Base-by-base conservation (phyloP, 2,329 filamentous ascomycete species). In the Pyrenophora seminiperda region DNA sequence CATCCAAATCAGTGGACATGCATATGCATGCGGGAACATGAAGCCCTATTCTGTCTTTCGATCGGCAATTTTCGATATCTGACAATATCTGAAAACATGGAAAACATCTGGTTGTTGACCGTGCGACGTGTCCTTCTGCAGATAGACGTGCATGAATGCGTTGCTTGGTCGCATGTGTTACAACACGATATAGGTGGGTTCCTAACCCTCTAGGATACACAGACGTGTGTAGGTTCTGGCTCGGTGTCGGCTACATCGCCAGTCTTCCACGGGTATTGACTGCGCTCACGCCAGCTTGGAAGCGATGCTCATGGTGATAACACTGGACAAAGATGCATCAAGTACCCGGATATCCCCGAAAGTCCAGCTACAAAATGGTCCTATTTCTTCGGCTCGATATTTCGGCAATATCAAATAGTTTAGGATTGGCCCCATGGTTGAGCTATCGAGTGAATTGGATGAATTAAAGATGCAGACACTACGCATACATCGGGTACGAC, bases 21-120 rank as follows among this genome's bases (percentile, higher is more conserved):
- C 36, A 36, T 30, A 37, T 14, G 31, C 29, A 17, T 47, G 50
- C 41, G 36, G 45, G 32, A 42, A 18, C 31, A 41, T 49, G 24
- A 30, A 22, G 5, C 39, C 33, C 7, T 20, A 34, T 22, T 19
- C 7, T 53, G 43, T 48, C 11, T 56, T 60, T 42, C 39, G 52
- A 49, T 51, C 41, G 22, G 56, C 54, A 48, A 36, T 47, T 45
- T 43, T 42, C 33, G 32, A 40, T 19, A 38, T n/a, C 54, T 56
- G 48, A 51, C 40, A 33, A 27, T 37, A 9, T 37, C 24, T 17
- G 17, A 19, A n/a, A n/a, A n/a, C n/a, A n/a, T n/a, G n/a, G 48
- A 51, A 36, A 33, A 27, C 33, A 9, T 37, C 24, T 17, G 17
- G 15, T 11, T 32, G 37, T 33, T 58, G 43, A 53, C 36, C 24